Evolutionary conservation across 1,284 basidiomycete species (phyloP).

Genomic region (Tetrapyrgos nigripes): DNA sequence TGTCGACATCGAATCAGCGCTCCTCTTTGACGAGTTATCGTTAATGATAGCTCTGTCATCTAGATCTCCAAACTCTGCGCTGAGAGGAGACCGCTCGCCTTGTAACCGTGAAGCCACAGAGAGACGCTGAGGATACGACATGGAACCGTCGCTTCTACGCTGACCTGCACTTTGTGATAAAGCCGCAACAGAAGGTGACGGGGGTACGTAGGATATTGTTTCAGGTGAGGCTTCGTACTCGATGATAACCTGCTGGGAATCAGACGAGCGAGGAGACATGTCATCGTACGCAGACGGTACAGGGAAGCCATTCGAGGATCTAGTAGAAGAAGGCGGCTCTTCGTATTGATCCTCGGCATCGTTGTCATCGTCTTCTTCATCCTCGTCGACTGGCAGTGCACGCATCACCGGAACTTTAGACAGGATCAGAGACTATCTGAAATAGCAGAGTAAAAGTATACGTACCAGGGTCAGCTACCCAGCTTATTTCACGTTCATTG

Average conservation of each 20-base stretch:
- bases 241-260: constrained; percentile 63
- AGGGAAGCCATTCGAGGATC: constrained; percentile 44
- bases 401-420: constrained; percentile 57
- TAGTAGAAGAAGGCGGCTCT: constrained; percentile 47
- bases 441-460: constrained; percentile 16
- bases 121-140: constrained; percentile 63
- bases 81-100: constrained; percentile 55
- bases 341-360: constrained; percentile 51
- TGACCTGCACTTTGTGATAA: constrained; percentile 49
- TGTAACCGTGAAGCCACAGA: constrained; percentile 66
- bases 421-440: constrained; percentile 1
- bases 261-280: constrained; percentile 58
- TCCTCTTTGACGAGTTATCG: constrained; percentile 61
- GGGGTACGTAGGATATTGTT: constrained; percentile 48
- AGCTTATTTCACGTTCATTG: constrained; percentile 71
- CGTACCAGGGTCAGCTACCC: constrained; percentile 74
- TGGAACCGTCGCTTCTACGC: constrained; percentile 51
- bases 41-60: constrained; percentile 51
- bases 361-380: constrained; percentile 60
- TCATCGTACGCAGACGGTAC: constrained; percentile 46
- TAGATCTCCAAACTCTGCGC: constrained; percentile 62
- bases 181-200: constrained; percentile 56
- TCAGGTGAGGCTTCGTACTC: constrained; percentile 67
- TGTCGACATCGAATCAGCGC: constrained; percentile 53
- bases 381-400: constrained; percentile 62